phyloP scores from a whole-genome alignment of 106 monocot species.

The Posidonia australis region DNA sequence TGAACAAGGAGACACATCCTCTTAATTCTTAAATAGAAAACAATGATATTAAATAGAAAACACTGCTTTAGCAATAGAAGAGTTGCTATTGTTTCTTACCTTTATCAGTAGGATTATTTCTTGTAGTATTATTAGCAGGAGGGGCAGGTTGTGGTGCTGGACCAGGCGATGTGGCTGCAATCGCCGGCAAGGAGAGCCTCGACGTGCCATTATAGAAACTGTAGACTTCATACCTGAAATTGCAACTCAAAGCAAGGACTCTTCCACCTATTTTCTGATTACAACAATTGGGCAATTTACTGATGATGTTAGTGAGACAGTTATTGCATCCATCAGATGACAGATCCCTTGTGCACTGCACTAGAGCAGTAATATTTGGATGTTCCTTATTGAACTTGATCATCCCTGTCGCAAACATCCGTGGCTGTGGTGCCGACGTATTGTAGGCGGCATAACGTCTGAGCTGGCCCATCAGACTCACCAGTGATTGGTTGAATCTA shows the following conservation, averaged over 20 bases:
- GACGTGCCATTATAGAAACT: background rate
- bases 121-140: too few species aligned
- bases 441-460: background rate
- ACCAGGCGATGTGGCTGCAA: too few species aligned
- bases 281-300: background rate
- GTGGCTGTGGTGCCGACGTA: background rate
- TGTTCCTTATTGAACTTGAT: background rate
- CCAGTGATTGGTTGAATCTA: slow-evolving; percentile 5
- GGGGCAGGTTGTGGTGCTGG: background rate
- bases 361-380: slow-evolving; percentile 9
- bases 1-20: too few species aligned
- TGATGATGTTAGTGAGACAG: background rate
- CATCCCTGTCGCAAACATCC: slow-evolving; percentile 9
- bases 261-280: background rate
- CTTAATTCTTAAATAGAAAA: too few species aligned
- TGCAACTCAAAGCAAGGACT: background rate
- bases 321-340: background rate
- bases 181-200: background rate
- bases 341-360: slow-evolving; percentile 33
- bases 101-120: too few species aligned
- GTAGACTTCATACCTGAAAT: background rate
- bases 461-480: background rate
- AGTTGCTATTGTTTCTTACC: too few species aligned
- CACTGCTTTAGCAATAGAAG: too few species aligned
- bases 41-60: too few species aligned